Base-by-base conservation (phyloP, 371 early-diverging fungal genomes). In the Phascolomyces articulosus region DNA sequence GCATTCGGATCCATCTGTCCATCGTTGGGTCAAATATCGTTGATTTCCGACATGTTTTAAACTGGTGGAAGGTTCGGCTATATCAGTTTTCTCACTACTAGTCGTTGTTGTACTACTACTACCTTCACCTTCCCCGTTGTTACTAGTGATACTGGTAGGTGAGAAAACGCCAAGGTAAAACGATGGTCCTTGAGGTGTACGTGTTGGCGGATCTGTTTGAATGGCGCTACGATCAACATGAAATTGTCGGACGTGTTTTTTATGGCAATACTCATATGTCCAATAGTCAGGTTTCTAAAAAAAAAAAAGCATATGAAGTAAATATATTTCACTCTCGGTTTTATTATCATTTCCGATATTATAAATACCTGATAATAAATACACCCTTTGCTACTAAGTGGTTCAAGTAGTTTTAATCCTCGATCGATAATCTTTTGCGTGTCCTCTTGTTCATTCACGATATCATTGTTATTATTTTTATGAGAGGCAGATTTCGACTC, bases 231-330 rank as follows among this genome's bases (percentile, higher is more conserved):
- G 70, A 27, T 77, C 78, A 16, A 77, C 67, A 60, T 92, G 90
- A 67, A 80, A 91, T 72, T 94, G 95, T 4, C 92, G 88, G 18
- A 94, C 85, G 48, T 86, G 75, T 38, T 70, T 74, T 49, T 76
- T 73, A 71, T 90, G 92, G 66, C 95, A 94, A 68, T 88, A 91
- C 72, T 94, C 93, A 63, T 92, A 94, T 0, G 87, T 78, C 92
- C 93, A 94, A 73, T 87, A 93, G 20, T 83, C 86, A 27, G 76
- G 73, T 20, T 70, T 66, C 85, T 92, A 79, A 53, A 23, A 11
- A 24, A 34, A 34, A 9, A 0, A 34, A 34, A 34, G 11, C 11
- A 34, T 34, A 34, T 34, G 34, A 34, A 2, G 9, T 9, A 34
- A 9, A 6, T 9, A 34, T 6, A 34, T 34, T 34, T 34, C 34